phyloP scores from a whole-genome alignment of 2,329 filamentous ascomycete species.

The Graphilbum sp. region DNA sequence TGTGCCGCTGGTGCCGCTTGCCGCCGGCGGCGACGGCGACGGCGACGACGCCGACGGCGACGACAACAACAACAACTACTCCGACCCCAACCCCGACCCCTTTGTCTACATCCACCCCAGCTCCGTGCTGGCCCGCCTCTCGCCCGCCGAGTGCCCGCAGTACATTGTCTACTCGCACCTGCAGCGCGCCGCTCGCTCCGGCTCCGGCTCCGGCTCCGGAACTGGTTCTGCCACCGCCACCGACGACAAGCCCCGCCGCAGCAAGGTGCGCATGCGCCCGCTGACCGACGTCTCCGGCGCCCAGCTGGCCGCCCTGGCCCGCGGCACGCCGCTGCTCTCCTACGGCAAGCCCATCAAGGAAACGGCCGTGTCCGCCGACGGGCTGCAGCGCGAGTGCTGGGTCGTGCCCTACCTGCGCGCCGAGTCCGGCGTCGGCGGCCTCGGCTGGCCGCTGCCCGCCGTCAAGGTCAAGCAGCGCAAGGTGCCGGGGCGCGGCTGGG shows the following conservation, averaged over 20 bases:
- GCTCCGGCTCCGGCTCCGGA: conserved; percentile 37
- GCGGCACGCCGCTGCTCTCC: conserved; percentile 67
- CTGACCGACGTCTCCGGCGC: conserved; percentile 62
- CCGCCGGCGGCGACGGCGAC: conserved; percentile 21
- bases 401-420: conserved; percentile 63
- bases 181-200: conserved; percentile 56
- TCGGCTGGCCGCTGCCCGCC: conserved; percentile 76
- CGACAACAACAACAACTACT: conserved; percentile 18
- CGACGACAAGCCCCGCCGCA: conserved; percentile 14
- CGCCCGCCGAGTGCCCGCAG: conserved; percentile 59
- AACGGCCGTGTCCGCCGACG: conserved; percentile 29
- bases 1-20: conserved; percentile 60
- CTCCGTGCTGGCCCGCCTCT: conserved; percentile 58
- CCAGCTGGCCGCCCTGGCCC: conserved; percentile 63
- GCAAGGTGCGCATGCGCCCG: conserved; percentile 75
- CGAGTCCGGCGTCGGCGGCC: conserved; percentile 43
- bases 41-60: conserved; percentile 17
- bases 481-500: conserved; percentile 57
- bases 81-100: conserved; percentile 30
- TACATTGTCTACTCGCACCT: conserved; percentile 82
- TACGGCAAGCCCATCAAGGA: conserved; percentile 90
- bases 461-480: conserved; percentile 70
- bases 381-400: conserved; percentile 54
- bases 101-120: conserved; percentile 80
- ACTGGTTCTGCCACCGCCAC: conserved; percentile 28